Percentiles rank a stretch among this genome's conserved stretches.
phyloP scores from a whole-genome alignment of 148 eudicot species.

The Vaccinium vitisidaea region DNA sequence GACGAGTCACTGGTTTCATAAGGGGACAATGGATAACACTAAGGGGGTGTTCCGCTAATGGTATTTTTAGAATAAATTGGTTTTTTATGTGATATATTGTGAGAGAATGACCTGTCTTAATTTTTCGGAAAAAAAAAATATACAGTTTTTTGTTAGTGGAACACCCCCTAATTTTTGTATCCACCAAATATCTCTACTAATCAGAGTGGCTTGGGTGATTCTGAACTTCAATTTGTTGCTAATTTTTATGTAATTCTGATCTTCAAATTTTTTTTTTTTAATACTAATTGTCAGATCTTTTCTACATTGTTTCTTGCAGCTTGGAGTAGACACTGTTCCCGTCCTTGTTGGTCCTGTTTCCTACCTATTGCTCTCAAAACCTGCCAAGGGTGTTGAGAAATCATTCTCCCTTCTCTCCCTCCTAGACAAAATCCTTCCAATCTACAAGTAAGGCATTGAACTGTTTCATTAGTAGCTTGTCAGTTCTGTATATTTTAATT shows the following conservation, averaged over 20 bases:
- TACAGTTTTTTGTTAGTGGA: no score
- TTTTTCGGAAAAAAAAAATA: no score
- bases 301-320: conserved; percentile 42
- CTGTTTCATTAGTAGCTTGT: neutral
- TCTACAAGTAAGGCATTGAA: conserved; percentile 64
- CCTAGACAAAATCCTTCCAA: conserved; percentile 70
- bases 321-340: conserved; percentile 82
- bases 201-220: neutral
- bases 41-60: no score
- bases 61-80: no score
- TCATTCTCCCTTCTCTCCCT: conserved; percentile 78
- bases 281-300: neutral
- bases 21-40: neutral
- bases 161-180: neutral
- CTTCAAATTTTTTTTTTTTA: neutral
- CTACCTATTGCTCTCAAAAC: conserved; percentile 76
- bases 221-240: neutral
- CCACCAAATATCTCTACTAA: neutral
- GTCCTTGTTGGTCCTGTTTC: conserved; percentile 85
- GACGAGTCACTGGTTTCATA: neutral
- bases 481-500: neutral
- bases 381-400: conserved; percentile 95
- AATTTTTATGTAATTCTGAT: neutral
- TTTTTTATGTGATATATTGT: no score
- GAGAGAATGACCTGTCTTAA: no score